phyloP scores from a whole-genome alignment of 23 red algal genomes.

The Gracilaria domingensis region DNA sequence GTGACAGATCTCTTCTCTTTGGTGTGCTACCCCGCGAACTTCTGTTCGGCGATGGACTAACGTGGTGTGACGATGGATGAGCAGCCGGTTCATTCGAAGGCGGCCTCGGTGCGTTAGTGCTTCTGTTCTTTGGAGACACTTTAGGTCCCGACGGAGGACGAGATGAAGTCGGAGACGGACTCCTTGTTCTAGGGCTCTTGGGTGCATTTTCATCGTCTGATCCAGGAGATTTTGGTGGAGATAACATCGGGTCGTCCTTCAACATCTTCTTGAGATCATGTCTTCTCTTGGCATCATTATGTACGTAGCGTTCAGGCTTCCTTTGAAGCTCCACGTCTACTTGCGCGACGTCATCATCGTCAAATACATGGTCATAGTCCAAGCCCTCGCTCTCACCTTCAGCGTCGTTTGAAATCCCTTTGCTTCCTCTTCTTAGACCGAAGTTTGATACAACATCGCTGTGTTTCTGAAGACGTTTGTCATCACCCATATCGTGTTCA shows the following conservation, averaged over 20 bases:
- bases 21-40: conserved; percentile 44
- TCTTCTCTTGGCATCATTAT: conserved; percentile 35
- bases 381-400: conserved; percentile 25
- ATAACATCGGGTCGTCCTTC: conserved; percentile 61
- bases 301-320: conserved; percentile 30
- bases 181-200: background rate
- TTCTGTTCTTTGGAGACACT: conserved; percentile 12
- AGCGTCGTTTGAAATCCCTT: background rate
- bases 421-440: background rate
- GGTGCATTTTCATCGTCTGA: conserved; percentile 42
- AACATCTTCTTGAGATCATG: conserved; percentile 51
- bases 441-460: conserved; percentile 2
- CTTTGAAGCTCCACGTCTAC: conserved; percentile 13
- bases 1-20: conserved; percentile 43
- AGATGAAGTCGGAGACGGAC: conserved; percentile 31
- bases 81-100: background rate
- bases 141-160: conserved; percentile 34
- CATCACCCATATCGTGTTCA: conserved; percentile 62
- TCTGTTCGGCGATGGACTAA: conserved; percentile 49
- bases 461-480: conserved; percentile 5
- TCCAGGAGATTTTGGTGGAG: conserved; percentile 20
- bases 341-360: conserved; percentile 62
- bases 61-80: background rate
- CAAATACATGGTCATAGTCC: conserved; percentile 69
- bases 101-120: background rate